phyloP scores from a whole-genome alignment of 306 rosid genomes.

The Gleditsia sinensis region DNA sequence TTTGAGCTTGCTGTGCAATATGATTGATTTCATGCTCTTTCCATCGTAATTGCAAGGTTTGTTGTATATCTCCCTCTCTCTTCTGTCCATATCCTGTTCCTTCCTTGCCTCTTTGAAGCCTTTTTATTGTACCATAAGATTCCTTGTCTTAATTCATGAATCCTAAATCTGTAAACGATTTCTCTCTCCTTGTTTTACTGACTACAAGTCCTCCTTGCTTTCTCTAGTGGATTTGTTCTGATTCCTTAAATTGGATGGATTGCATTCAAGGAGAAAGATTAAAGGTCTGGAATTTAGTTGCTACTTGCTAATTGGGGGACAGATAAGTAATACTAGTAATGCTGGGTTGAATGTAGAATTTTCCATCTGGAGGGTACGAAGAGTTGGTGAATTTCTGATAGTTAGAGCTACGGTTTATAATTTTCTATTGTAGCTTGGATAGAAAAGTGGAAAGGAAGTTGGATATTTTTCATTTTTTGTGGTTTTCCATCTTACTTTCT shows the following conservation, averaged over 20 bases:
- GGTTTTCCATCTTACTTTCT: conserved; percentile 2
- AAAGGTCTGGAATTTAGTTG: neutral
- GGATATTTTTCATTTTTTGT: neutral
- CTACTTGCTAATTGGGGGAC: neutral
- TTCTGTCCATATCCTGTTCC: neutral
- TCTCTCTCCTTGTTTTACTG: conserved; percentile 13
- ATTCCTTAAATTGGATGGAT: neutral
- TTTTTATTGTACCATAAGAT: conserved; percentile 6
- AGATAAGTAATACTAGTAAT: neutral
- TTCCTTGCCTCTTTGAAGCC: neutral
- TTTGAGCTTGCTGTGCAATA: neutral
- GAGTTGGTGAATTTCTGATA: neutral
- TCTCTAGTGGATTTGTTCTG: conserved; percentile 18
- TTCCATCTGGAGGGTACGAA: neutral
- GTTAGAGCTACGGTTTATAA: neutral
- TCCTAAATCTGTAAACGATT: neutral
- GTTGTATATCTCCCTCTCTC: neutral
- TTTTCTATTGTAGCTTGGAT: neutral
- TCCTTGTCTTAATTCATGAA: neutral
- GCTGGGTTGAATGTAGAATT: neutral
- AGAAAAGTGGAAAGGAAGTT: neutral
- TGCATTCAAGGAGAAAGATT: neutral
- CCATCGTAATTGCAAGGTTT: neutral
- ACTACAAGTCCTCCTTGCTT: neutral
- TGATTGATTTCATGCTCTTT: neutral